phyloP scores from a whole-genome alignment of 2,329 filamentous ascomycete genomes.

The Claviceps sp. region DNA sequence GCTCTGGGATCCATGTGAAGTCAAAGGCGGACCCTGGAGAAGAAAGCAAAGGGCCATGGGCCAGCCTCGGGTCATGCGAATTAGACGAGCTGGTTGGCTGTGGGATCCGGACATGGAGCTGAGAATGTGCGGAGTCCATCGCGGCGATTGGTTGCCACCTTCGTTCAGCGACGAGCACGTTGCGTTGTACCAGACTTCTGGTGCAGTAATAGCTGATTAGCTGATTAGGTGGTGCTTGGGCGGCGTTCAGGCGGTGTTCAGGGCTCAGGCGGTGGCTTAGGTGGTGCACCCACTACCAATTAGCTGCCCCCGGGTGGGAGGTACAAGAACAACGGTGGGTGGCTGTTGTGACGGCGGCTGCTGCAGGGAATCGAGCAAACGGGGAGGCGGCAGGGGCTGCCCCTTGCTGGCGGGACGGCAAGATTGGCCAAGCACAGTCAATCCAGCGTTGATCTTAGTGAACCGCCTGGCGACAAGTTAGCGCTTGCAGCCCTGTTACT shows the following conservation, averaged over 20 bases:
- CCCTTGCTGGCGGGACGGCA: no score
- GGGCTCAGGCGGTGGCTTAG: not conserved
- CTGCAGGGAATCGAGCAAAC: not conserved
- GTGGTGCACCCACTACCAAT: no score
- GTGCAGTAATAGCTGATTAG: no score
- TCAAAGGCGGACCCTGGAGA: slow-evolving; percentile 3
- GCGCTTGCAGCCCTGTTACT: not conserved
- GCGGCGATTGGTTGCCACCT: slow-evolving; percentile 2
- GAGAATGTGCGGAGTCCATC: slow-evolving; percentile 3
- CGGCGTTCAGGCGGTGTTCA: not conserved
- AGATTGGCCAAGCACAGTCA: not conserved
- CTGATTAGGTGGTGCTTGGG: no score
- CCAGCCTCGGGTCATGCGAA: not conserved
- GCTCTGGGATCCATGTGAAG: slow-evolving; percentile 4
- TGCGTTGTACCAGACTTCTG: not conserved
- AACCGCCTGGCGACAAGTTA: not conserved
- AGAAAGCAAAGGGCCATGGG: not conserved
- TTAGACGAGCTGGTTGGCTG: not conserved
- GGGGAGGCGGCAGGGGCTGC: not conserved
- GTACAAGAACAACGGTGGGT: no score
- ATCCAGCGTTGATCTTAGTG: not conserved
- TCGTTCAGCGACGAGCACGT: not conserved
- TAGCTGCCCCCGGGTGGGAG: no score
- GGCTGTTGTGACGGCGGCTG: not conserved
- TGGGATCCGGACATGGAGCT: slow-evolving; percentile 4